Evolutionary conservation across 129 eudicot species (phyloP), one percentile per base, ranked within the genome.

Genomic region (Logfia minima): DNA sequence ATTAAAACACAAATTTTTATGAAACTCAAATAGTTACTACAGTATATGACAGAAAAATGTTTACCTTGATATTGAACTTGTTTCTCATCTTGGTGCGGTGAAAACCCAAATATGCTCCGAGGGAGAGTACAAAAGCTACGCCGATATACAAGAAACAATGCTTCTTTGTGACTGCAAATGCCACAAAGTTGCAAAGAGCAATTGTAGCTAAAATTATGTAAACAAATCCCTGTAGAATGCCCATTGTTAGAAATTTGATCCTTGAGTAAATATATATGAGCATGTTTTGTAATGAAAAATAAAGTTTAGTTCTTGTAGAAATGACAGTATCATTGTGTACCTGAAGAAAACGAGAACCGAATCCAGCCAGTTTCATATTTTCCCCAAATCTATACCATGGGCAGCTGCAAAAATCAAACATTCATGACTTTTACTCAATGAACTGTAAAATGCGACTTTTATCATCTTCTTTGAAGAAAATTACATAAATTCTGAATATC

Each of bases 301-400:
- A 11, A 3, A 52, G 29, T 23, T 55, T 24, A 66, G 21, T 56
- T 58, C 31, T 55, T 6, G 31, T 19, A 66, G 6, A 52, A 75
- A 61, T 17, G 65, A 55, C 56, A 41, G 22, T 69, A 68, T 64
- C 8, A 4, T 35, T 45, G 67, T 60, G 55, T 77, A 93, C 98
- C 96, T 93, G 98, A 83, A 89, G 79, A 83, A 88, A 83, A 82
- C 97, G 87, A 84, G 94, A 75, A 69, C 98, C 98, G 39, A 93
- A 79, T 66, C 98, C 98, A 75, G 97, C 98, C 45, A 88, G 89
- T 85, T 84, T 88, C 98, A 93, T 88, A 81, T 93, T 93, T 81
- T 89, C 87, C 75, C 96, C 98, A 79, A 94, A 94, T 86, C 97
- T 86, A 82, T 89, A 94, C 82, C 98, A 91, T 10, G 98, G 98